These are phyloP conservation scores for Aspergillus viridinutans DNA, from an alignment of 2,329 filamentous ascomycete species.

Conservation along the genomic window DNA sequence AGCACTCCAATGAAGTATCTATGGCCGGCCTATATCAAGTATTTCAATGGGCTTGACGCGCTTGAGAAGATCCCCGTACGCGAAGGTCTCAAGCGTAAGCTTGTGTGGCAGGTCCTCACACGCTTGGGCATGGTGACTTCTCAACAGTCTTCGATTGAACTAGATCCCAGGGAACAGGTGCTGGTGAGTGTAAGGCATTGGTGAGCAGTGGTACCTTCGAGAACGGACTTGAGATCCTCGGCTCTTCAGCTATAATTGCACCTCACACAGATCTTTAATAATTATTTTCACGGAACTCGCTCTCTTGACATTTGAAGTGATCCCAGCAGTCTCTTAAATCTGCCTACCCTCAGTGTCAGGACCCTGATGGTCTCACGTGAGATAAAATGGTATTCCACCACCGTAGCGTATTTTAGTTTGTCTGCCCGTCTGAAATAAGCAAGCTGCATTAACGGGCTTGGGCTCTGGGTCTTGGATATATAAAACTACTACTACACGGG, in stretches of 20 bases:
- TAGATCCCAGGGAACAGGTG: constrained; percentile 35
- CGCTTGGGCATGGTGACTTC: constrained; percentile 66
- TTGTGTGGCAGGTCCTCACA: constrained; percentile 49
- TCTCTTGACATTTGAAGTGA: neutral
- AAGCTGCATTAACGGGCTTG: neutral
- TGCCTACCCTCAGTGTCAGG: neutral
- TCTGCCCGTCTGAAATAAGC: neutral
- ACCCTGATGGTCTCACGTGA: neutral
- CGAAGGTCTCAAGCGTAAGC: constrained; percentile 80
- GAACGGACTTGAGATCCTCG: neutral
- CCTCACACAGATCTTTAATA: too few species aligned
- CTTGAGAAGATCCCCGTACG: constrained; percentile 82
- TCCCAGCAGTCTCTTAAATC: neutral
- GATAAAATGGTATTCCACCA: neutral
- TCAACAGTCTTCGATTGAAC: constrained; percentile 23
- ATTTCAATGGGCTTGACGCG: constrained; percentile 81
- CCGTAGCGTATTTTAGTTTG: neutral
- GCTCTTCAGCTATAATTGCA: too few species aligned
- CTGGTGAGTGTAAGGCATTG: constrained; percentile 66
- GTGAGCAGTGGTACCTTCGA: constrained; percentile 37
- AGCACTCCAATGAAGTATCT: constrained; percentile 50
- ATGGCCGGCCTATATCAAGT: constrained; percentile 73
- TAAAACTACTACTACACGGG: neutral
- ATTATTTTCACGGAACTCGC: too few species aligned
- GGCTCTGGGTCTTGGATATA: neutral